Conservation (phyloP, 225 moss, liverwort and hornwort genomes). For the Climacium dendroides region DNA sequence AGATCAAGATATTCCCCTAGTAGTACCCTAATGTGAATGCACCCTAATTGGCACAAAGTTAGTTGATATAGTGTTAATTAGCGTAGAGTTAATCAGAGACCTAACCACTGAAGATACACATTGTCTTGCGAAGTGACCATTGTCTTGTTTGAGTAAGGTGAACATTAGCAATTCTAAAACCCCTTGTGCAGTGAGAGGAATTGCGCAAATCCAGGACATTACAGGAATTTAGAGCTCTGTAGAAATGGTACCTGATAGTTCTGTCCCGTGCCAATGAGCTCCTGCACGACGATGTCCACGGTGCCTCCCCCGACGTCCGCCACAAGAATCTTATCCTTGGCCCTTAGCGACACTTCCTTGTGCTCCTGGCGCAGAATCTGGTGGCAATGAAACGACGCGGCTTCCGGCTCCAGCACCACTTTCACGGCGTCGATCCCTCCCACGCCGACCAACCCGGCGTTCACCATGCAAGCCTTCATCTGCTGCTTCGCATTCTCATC, state of each 20-base stretch:
- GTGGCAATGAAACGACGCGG: constrained; percentile 53
- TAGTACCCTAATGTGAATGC: neutral
- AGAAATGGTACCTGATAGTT: neutral
- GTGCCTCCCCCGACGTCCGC: constrained; percentile 60
- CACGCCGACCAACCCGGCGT: constrained; percentile 35
- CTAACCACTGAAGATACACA: neutral
- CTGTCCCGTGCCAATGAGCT: neutral
- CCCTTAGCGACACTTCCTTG: neutral
- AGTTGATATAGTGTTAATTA: neutral
- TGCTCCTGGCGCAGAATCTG: constrained; percentile 16
- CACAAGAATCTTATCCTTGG: constrained; percentile 33
- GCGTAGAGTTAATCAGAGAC: neutral
- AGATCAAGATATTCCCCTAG: neutral
- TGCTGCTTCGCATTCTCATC: constrained; percentile 29
- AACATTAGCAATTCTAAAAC: neutral
- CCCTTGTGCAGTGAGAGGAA: neutral
- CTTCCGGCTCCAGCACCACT: constrained; percentile 57
- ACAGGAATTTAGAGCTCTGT: neutral
- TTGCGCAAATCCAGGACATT: neutral
- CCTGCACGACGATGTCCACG: constrained; percentile 49
- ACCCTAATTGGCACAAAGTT: neutral
- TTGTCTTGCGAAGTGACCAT: neutral
- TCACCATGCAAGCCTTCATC: constrained; percentile 35
- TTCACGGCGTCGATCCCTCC: constrained; percentile 14
- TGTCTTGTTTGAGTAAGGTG: neutral